These are phyloP conservation scores for Sungouiella thailandica DNA, from an alignment of 805 yeast species.

Conservation along the genomic window DNA sequence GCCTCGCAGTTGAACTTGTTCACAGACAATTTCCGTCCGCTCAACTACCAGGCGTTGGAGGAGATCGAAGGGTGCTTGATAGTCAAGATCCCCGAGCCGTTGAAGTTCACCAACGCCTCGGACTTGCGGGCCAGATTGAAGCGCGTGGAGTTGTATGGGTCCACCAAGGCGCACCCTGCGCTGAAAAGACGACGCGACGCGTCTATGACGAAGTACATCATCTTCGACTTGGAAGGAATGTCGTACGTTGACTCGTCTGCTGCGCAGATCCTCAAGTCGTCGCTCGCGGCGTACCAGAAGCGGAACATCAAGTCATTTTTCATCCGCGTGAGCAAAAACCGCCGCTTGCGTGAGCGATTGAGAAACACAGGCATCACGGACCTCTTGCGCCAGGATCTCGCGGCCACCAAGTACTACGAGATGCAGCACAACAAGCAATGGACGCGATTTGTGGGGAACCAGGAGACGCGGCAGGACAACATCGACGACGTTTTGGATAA, in stretches of 20 bases:
- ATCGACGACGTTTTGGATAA: background rate
- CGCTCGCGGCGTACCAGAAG: slow-evolving; percentile 23
- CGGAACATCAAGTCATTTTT: slow-evolving; percentile 31
- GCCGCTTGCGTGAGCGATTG: slow-evolving; percentile 24
- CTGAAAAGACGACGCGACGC: slow-evolving; percentile 29
- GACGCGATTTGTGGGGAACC: slow-evolving; percentile 8
- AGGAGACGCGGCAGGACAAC: background rate
- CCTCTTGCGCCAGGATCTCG: slow-evolving; percentile 22
- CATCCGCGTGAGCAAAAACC: slow-evolving; percentile 28
- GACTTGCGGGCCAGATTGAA: slow-evolving; percentile 35
- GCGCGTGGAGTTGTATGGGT: slow-evolving; percentile 40
- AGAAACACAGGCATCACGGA: slow-evolving; percentile 25
- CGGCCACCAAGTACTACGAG: slow-evolving; percentile 19
- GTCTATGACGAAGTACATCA: slow-evolving; percentile 36
- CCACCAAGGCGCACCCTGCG: slow-evolving; percentile 41
- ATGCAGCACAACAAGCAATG: background rate
- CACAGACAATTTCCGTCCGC: slow-evolving; percentile 28
- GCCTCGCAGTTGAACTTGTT: slow-evolving; percentile 27
- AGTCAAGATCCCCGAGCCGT: slow-evolving; percentile 40
- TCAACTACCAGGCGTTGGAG: slow-evolving; percentile 33
- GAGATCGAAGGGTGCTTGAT: slow-evolving; percentile 43
- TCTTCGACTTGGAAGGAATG: slow-evolving; percentile 41
- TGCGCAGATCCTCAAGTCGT: slow-evolving; percentile 29
- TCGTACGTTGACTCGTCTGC: slow-evolving; percentile 39
- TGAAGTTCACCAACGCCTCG: slow-evolving; percentile 38